phyloP scores from a whole-genome alignment of 441 rosid genomes.

The Pelargonium australe region DNA sequence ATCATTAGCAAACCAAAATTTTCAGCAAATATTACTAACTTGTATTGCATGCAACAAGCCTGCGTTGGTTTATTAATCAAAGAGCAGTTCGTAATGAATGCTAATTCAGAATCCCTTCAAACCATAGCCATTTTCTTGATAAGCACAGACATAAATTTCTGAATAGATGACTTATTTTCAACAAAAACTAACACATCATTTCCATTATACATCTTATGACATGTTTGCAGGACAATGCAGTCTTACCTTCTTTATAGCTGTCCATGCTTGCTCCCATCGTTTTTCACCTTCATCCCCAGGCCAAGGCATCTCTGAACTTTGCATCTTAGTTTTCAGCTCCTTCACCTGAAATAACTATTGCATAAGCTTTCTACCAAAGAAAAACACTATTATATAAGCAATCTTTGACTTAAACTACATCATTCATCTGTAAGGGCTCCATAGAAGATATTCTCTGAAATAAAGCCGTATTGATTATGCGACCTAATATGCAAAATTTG shows the following conservation, averaged over 20 bases:
- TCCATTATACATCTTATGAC: neutral
- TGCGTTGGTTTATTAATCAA: too few species aligned
- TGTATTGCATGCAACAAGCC: too few species aligned
- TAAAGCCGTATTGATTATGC: neutral
- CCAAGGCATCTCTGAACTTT: conserved; percentile 90
- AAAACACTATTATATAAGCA: neutral
- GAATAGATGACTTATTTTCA: neutral
- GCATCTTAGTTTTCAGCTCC: conserved; percentile 77
- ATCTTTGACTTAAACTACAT: too few species aligned
- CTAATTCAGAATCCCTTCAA: too few species aligned
- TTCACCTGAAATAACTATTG: conserved; percentile 39
- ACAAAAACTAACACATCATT: conserved; percentile 36
- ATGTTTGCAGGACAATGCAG: conserved; percentile 8
- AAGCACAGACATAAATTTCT: neutral
- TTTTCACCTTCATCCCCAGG: conserved; percentile 91
- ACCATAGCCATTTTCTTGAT: too few species aligned
- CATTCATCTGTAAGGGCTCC: too few species aligned
- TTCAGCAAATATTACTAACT: too few species aligned
- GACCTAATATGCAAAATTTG: neutral
- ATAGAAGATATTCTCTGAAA: neutral
- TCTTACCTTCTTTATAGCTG: conserved; percentile 82
- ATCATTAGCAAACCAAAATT: too few species aligned
- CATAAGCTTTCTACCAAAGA: conserved; percentile 7
- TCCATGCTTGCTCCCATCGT: conserved; percentile 95
- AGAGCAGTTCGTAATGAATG: too few species aligned